Evolutionary conservation across 192 early-diverging fungal genomes (phyloP), one percentile per base, ranked within the genome.

Genomic region (Coemansia sp.): DNA sequence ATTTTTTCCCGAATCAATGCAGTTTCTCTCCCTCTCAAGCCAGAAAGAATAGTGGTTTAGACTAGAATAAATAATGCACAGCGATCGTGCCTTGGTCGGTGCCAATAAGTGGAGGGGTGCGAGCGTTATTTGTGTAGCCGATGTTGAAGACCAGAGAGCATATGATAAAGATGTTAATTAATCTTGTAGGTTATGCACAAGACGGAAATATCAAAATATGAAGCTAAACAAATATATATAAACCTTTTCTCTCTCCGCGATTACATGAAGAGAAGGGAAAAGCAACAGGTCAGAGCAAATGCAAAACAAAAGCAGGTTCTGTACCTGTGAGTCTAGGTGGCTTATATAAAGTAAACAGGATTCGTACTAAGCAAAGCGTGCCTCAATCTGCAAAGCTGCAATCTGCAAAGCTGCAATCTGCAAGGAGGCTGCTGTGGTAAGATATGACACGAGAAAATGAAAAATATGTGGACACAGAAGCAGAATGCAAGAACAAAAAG

Each of bases 291-390:
- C 30, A 17, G 17, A 2, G 28, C 6, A 53, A 14, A 2, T 29
- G 15, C 30, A 53, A 28, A 53, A 29, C 8, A 28, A 50, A 48
- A 53, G 13, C 29, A n/a, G 19, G 50, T 30, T 4, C 50, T 15
- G 25, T 30, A 29, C 22, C 19, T n/a, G 38, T 15, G 25, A 15
- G 50, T 53, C 14, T 13, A 33, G 31, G 50, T 53, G 50, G 30
- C 30, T 53, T 53, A 13, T 31, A 53, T 53, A 28, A 23, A 5
- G 28, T 53, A 53, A 53, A 53, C 50, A 53, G 50, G 50, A 33
- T 53, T 31, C 13, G 15, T 33, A 6, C 44, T 47, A 47, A 5
- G 22, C 14, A 53, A 53, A 53, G 50, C 22, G 28, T 31, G 28
- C 28, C 14, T 53, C 28, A n/a, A 53, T 33, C 14, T 30, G 50